A percentile compares a stretch with the other conserved stretches of the same genome.
phyloP scores from a whole-genome alignment of 164 flowering plant genomes.

The Santalum album region DNA sequence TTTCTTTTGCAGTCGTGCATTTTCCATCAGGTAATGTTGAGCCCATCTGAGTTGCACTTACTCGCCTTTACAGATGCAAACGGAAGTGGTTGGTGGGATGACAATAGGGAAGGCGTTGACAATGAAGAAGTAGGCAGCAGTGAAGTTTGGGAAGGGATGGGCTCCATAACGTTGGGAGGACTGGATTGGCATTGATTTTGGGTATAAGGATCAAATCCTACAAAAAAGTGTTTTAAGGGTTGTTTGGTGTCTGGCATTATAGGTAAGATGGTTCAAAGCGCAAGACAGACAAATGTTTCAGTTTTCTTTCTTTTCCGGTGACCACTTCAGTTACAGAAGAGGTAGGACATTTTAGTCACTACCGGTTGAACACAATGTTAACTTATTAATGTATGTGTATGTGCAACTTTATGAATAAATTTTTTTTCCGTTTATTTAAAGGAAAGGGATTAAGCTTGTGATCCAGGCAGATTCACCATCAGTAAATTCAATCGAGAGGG shows the following conservation, averaged over 20 bases:
- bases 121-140: constrained; percentile 63
- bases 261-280: too few species aligned
- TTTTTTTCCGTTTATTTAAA: too few species aligned
- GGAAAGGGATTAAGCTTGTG: too few species aligned
- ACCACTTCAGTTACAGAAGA: too few species aligned
- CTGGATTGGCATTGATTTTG: constrained; percentile 65
- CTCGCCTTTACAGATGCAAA: constrained; percentile 54
- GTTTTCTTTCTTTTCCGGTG: too few species aligned
- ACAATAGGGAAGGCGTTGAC: constrained; percentile 77
- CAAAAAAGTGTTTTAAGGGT: background rate
- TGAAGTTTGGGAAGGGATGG: constrained; percentile 87
- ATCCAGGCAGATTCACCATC: too few species aligned
- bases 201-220: background rate
- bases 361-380: too few species aligned
- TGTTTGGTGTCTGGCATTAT: background rate
- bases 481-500: too few species aligned
- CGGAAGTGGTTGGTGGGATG: constrained; percentile 92
- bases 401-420: too few species aligned
- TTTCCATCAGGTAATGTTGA: background rate
- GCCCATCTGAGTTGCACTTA: background rate
- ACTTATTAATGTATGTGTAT: too few species aligned
- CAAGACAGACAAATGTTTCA: too few species aligned
- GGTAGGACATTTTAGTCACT: too few species aligned
- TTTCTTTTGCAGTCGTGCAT: background rate
- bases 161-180: constrained; percentile 76